These are phyloP conservation scores for Lyophyllum decastes DNA, from an alignment of 768 basidiomycete species.

Conservation along the genomic window DNA sequence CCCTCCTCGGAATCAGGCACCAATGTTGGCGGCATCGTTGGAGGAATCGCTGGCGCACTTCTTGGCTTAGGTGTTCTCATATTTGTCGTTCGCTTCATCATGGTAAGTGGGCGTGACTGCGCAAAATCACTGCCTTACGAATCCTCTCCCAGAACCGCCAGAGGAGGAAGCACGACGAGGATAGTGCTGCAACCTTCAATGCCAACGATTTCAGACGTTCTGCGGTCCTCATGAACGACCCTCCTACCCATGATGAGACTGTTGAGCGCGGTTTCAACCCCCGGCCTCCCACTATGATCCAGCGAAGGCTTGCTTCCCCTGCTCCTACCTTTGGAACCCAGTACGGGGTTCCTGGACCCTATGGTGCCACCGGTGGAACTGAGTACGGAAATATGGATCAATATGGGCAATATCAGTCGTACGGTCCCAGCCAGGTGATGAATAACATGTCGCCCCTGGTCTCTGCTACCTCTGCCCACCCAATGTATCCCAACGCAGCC, in stretches of 20 bases:
- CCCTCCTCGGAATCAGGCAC: slow-evolving; percentile 14
- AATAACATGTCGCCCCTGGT: slow-evolving; percentile 23
- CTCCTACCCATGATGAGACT: slow-evolving; percentile 41
- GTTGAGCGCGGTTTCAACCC: slow-evolving; percentile 47
- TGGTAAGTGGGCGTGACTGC: slow-evolving; percentile 34
- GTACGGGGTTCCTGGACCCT: slow-evolving; percentile 29
- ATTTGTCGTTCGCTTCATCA: slow-evolving; percentile 45
- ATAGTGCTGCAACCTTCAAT: slow-evolving; percentile 51
- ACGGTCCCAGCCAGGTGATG: slow-evolving; percentile 36
- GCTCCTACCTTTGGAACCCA: slow-evolving; percentile 34
- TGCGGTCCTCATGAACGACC: slow-evolving; percentile 58
- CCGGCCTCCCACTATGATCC: slow-evolving; percentile 51
- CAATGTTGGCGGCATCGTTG: slow-evolving; percentile 34
- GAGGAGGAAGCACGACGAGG: slow-evolving; percentile 43
- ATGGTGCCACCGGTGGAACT: slow-evolving; percentile 10
- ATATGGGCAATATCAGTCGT: slow-evolving; percentile 28
- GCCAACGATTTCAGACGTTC: slow-evolving; percentile 65
- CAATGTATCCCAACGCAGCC: slow-evolving; percentile 35
- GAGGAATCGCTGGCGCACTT: slow-evolving; percentile 48
- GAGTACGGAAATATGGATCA: slow-evolving; percentile 19
- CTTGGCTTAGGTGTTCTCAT: slow-evolving; percentile 40
- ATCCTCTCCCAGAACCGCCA: slow-evolving; percentile 31
- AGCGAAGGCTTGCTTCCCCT: slow-evolving; percentile 26
- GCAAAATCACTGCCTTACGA: background rate
- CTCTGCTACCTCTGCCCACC: slow-evolving; percentile 32